Percentiles rank a stretch among this genome's conserved stretches.
Conservation (phyloP, 2,329 filamentous ascomycete species). For the Drechslera avenae region DNA sequence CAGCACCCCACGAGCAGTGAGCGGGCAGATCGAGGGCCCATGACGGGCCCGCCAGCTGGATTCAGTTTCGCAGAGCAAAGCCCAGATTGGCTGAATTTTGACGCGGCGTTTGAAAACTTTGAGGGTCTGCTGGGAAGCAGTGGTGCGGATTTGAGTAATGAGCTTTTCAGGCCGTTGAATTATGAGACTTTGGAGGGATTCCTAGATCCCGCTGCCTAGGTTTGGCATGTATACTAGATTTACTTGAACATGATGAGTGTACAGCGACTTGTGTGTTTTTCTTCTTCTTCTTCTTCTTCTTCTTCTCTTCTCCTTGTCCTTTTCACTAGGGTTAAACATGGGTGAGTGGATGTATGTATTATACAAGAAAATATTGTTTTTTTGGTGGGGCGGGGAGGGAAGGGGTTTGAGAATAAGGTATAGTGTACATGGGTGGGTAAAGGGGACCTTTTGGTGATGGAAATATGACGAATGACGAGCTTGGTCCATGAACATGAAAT, state of each 20-base stretch:
- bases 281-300: too few species aligned
- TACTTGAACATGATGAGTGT: background rate
- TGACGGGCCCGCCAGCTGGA: conserved; percentile 21
- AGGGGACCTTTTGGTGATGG: too few species aligned
- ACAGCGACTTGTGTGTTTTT: too few species aligned
- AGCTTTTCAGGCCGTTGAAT: conserved; percentile 45
- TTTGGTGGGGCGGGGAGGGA: too few species aligned
- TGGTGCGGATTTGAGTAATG: conserved; percentile 47
- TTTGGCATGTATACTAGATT: background rate
- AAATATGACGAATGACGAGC: too few species aligned
- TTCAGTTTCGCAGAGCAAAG: conserved; percentile 44
- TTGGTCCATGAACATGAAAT: too few species aligned
- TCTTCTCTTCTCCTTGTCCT: too few species aligned
- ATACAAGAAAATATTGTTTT: too few species aligned
- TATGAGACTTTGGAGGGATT: conserved; percentile 45
- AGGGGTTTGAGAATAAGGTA: too few species aligned
- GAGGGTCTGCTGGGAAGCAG: conserved; percentile 46
- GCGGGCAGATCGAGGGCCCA: conserved; percentile 35
- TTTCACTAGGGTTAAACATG: too few species aligned
- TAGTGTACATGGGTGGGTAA: too few species aligned
- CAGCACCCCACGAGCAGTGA: conserved; percentile 49
- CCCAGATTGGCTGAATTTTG: conserved; percentile 49
- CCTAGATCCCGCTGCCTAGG: conserved; percentile 32
- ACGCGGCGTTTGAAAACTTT: conserved; percentile 49
- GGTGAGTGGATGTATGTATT: too few species aligned